phyloP scores from a whole-genome alignment of 2,329 filamentous ascomycete species.

The Neurospora sp. region DNA sequence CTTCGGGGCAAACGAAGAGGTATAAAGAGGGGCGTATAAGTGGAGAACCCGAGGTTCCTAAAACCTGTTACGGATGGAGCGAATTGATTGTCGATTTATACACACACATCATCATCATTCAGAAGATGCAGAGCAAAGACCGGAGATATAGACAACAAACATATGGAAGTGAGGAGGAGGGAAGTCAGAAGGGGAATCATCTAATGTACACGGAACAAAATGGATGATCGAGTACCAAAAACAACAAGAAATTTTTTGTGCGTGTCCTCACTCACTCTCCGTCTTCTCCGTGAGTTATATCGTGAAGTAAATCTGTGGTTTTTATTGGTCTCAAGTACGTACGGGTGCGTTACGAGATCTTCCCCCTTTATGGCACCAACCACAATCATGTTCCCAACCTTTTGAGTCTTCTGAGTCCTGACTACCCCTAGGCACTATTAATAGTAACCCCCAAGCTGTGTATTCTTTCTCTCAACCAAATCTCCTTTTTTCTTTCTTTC shows the following conservation, averaged over 20 bases:
- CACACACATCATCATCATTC: not conserved
- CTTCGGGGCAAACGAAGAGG: not conserved
- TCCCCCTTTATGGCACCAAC: not conserved
- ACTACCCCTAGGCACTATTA: not conserved
- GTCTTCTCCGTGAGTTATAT: not conserved
- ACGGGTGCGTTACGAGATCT: not conserved
- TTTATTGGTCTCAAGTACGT: not conserved
- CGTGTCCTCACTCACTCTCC: not conserved
- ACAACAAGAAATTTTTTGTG: not conserved
- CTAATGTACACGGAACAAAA: not conserved
- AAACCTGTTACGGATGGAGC: not conserved
- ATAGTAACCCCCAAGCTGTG: not conserved
- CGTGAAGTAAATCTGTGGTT: not conserved
- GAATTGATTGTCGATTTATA: not conserved
- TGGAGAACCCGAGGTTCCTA: not conserved
- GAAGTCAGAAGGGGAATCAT: not conserved
- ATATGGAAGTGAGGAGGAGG: not conserved
- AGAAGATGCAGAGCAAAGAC: not conserved
- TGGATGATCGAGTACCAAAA: not conserved
- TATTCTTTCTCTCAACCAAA: not conserved
- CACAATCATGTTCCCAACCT: not conserved
- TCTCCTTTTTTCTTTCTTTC: not conserved
- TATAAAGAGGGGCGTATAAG: not conserved
- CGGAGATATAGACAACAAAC: not conserved
- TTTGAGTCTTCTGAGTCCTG: not conserved